phyloP scores from a whole-genome alignment of 2,329 filamentous ascomycete species.

The Clonostachys sp. region DNA sequence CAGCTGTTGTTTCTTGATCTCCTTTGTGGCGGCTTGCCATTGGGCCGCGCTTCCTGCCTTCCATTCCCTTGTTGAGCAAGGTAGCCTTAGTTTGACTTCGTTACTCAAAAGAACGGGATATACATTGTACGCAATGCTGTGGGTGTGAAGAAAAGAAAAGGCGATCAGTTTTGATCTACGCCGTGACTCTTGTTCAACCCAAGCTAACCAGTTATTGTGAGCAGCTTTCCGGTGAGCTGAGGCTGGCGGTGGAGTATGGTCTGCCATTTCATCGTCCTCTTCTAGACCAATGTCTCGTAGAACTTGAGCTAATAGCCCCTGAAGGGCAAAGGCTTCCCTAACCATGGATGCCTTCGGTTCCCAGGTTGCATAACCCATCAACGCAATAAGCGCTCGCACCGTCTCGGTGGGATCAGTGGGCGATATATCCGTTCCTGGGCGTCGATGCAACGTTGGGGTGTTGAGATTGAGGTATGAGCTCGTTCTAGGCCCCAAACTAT shows the following conservation, averaged over 20 bases:
- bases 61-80: constrained; percentile 28
- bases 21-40: constrained; percentile 18
- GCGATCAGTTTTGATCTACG: constrained; percentile 28
- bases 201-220: constrained; percentile 17
- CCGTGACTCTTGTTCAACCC: constrained; percentile 22
- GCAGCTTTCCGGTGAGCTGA: neutral
- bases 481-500: constrained; percentile 15
- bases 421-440: neutral
- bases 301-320: constrained; percentile 23
- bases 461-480: constrained; percentile 12
- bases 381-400: constrained; percentile 21
- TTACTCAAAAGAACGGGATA: constrained; percentile 28
- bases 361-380: constrained; percentile 33
- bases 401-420: constrained; percentile 23
- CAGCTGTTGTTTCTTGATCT: constrained; percentile 22
- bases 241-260: neutral
- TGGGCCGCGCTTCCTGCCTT: constrained; percentile 19
- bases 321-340: constrained; percentile 25
- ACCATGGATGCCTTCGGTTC: constrained; percentile 22
- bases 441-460: neutral
- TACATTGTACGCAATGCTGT: constrained; percentile 30
- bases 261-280: constrained; percentile 12
- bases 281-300: constrained; percentile 23
- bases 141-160: constrained; percentile 29
- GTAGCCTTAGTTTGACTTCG: constrained; percentile 25